Percentiles rank a stretch among this genome's conserved stretches.
Evolutionary conservation across 2,329 filamentous ascomycete species (phyloP).

Genomic region (Cercospora nicotianae): DNA sequence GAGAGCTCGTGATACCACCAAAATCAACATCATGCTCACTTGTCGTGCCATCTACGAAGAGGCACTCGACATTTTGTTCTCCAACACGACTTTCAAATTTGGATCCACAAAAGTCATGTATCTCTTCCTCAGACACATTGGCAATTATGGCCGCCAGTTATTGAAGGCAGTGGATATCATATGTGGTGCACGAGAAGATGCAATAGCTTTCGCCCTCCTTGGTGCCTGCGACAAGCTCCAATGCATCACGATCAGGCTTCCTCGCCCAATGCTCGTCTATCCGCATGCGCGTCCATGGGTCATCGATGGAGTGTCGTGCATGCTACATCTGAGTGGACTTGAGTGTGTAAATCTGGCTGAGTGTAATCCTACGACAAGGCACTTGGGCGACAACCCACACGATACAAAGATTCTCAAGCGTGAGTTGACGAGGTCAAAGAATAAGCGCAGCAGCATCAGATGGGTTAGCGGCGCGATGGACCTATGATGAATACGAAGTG

Average conservation of each 20-base stretch:
- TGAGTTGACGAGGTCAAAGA: slow-evolving; percentile 29
- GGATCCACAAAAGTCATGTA: slow-evolving; percentile 49
- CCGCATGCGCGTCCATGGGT: slow-evolving; percentile 31
- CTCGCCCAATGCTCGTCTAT: slow-evolving; percentile 26
- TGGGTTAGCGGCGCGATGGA: slow-evolving; percentile 31
- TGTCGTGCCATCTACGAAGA: slow-evolving; percentile 47
- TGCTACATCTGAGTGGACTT: slow-evolving; percentile 34
- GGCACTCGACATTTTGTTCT: slow-evolving; percentile 49
- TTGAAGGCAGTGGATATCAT: slow-evolving; percentile 31
- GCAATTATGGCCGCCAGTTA: slow-evolving; percentile 29
- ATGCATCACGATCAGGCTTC: slow-evolving; percentile 29
- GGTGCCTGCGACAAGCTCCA: slow-evolving; percentile 31
- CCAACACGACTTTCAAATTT: slow-evolving; percentile 48
- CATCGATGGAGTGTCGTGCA: slow-evolving; percentile 31
- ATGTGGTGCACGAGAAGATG: slow-evolving; percentile 34
- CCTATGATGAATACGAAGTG: slow-evolving; percentile 13
- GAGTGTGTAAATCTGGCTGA: slow-evolving; percentile 29
- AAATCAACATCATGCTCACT: slow-evolving; percentile 45
- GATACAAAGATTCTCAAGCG: slow-evolving; percentile 29
- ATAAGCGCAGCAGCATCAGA: slow-evolving; percentile 25
- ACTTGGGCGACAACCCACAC: slow-evolving; percentile 25
- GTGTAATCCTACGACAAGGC: slow-evolving; percentile 14
- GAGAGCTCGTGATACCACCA: slow-evolving; percentile 41
- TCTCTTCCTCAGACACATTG: slow-evolving; percentile 41
- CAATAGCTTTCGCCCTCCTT: slow-evolving; percentile 35